A percentile compares a stretch with the other conserved stretches of the same genome.
phyloP scores from a whole-genome alignment of 1,139 yeast species.

The Taiozyma onychis region DNA sequence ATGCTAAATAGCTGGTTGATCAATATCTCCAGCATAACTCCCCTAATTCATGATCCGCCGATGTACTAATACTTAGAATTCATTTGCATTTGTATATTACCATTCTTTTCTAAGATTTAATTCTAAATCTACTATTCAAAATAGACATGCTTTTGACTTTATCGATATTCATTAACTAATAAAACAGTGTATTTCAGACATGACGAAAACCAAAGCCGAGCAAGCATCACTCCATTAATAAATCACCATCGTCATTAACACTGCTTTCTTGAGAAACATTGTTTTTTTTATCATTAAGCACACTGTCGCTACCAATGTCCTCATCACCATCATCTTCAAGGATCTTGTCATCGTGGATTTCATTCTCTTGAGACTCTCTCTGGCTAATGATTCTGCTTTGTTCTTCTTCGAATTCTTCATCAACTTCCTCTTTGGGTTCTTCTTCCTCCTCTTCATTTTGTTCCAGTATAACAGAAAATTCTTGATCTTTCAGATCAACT shows the following conservation, averaged over 20 bases:
- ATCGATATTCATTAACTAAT: not conserved
- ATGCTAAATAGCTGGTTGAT: slow-evolving; percentile 3
- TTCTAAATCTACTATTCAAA: not conserved
- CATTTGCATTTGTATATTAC: not conserved
- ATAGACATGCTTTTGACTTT: not conserved
- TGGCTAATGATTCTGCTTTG: slow-evolving; percentile 11
- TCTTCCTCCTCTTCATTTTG: slow-evolving; percentile 12
- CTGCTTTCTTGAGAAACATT: slow-evolving; percentile 1
- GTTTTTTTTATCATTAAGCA: slow-evolving; percentile 5
- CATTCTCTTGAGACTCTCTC: not conserved
- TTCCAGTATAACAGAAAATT: slow-evolving; percentile 26
- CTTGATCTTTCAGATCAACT: slow-evolving; percentile 24
- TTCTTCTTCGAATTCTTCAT: slow-evolving; percentile 18
- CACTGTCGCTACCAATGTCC: slow-evolving; percentile 9
- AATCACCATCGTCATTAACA: slow-evolving; percentile 18
- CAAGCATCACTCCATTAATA: slow-evolving; percentile 16
- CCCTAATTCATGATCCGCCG: not conserved
- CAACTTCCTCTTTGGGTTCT: slow-evolving; percentile 13
- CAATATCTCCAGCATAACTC: not conserved
- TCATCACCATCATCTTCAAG: slow-evolving; percentile 11
- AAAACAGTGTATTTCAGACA: not conserved
- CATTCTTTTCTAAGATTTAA: not conserved
- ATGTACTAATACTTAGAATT: not conserved
- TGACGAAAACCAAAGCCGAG: too few species aligned
- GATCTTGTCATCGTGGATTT: slow-evolving; percentile 10